A percentile compares a stretch with the other conserved stretches of the same genome.
phyloP scores from a whole-genome alignment of 805 yeast species.

The Schwanniomyces polymorphus region DNA sequence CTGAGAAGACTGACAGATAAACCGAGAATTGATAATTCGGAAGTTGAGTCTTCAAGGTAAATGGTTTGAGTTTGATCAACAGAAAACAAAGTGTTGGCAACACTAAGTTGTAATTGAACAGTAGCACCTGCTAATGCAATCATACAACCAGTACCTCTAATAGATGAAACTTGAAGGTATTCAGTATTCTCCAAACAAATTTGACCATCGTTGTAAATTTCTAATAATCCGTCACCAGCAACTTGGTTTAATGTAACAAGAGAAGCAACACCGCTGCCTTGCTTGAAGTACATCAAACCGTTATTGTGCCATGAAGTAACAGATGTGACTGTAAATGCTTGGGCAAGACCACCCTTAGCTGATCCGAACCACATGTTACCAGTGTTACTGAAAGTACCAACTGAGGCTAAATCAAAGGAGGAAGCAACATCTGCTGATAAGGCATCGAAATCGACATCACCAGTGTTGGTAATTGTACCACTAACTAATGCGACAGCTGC shows the following conservation, averaged over 20 bases:
- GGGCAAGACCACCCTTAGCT: conserved; percentile 13
- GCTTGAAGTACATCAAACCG: conserved; percentile 21
- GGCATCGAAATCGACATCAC: conserved; percentile 23
- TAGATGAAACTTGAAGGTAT: conserved; percentile 20
- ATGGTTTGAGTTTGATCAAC: conserved; percentile 15
- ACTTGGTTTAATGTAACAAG: conserved; percentile 12
- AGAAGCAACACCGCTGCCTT: conserved; percentile 18
- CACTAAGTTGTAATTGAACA: conserved; percentile 2
- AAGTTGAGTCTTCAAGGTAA: conserved; percentile 15
- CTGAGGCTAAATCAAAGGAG: conserved; percentile 11
- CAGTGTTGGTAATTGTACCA: conserved; percentile 13
- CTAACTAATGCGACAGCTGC: conserved; percentile 12
- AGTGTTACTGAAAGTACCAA: conserved; percentile 18
- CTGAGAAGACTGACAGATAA: conserved; percentile 3
- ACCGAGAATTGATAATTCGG: conserved; percentile 16
- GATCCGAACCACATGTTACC: conserved; percentile 25
- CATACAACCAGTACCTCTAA: conserved; percentile 30
- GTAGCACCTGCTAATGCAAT: conserved; percentile 12
- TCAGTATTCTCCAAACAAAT: conserved; percentile 23
- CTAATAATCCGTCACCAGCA: conserved; percentile 12
- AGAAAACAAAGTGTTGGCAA: conserved; percentile 12
- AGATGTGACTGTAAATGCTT: conserved; percentile 12
- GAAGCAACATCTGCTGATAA: conserved; percentile 14
- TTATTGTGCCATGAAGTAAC: conserved; percentile 14
- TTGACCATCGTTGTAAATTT: conserved; percentile 19